A percentile compares a stretch with the other conserved stretches of the same genome.
These are phyloP conservation scores for Guillardia theta DNA, from an alignment of 78 protist species.

Conservation along the genomic window DNA sequence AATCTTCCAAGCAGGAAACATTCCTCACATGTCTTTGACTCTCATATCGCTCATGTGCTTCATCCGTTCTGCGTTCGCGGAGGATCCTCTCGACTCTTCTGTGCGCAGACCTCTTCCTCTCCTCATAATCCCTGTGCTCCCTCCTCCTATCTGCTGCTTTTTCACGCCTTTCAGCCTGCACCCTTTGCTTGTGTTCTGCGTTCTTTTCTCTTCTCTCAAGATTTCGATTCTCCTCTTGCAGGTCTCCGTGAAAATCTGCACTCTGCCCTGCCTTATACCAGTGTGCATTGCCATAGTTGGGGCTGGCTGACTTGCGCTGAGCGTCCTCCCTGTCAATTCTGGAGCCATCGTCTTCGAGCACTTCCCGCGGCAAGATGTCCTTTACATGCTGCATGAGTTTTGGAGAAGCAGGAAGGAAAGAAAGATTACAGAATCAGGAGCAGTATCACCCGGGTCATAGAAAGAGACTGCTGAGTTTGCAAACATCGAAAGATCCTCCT, in stretches of 20 bases:
- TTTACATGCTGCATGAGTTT: neutral
- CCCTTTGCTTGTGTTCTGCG: too few species aligned
- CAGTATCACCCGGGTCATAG: neutral
- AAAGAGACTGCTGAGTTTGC: neutral
- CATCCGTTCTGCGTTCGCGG: too few species aligned
- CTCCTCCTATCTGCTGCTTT: too few species aligned
- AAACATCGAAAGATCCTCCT: constrained; percentile 4
- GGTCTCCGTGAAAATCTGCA: neutral
- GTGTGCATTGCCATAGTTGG: neutral
- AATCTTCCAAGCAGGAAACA: too few species aligned
- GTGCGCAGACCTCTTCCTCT: too few species aligned
- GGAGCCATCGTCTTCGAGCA: neutral
- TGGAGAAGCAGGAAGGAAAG: neutral
- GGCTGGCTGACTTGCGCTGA: too few species aligned
- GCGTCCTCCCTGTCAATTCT: neutral
- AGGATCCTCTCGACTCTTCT: too few species aligned
- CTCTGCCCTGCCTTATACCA: neutral
- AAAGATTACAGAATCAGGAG: neutral
- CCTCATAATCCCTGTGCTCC: too few species aligned
- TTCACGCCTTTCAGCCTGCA: too few species aligned
- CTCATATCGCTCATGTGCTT: too few species aligned
- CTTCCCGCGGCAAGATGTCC: constrained; percentile 23
- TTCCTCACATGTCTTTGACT: too few species aligned
- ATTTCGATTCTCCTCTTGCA: neutral
- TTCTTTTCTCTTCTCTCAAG: neutral